Conservation (phyloP, 345 rosid genomes). For the Atalantia buxifolia region DNA sequence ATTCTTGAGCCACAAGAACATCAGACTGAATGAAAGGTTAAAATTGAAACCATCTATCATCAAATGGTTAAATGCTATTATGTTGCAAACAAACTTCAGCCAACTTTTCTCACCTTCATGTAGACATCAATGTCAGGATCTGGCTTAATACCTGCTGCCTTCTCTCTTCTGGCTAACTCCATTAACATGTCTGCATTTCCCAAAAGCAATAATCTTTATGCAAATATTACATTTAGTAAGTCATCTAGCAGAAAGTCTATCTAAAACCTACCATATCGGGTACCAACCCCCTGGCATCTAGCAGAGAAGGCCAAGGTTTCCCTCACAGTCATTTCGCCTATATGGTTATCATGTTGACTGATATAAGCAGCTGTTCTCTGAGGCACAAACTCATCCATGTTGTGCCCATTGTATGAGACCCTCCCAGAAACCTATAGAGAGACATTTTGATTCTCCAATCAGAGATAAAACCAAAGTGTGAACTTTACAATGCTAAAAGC, state of each 20-base stretch:
- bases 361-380: constrained; percentile 54
- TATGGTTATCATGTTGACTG: constrained; percentile 77
- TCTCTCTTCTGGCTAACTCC: constrained; percentile 80
- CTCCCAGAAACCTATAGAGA: constrained; percentile 33
- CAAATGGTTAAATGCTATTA: not conserved
- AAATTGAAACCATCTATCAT: not conserved
- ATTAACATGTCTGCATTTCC: constrained; percentile 51
- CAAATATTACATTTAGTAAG: too few relatives aligned
- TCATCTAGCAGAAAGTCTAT: too few relatives aligned
- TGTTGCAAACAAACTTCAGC: not conserved
- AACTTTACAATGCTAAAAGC: not conserved
- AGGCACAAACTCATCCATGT: constrained; percentile 42
- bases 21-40: not conserved
- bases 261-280: constrained; percentile 37
- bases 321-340: constrained; percentile 78
- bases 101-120: constrained; percentile 52
- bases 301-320: constrained; percentile 89
- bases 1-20: not conserved
- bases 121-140: constrained; percentile 76
- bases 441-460: not conserved
- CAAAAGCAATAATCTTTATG: not conserved
- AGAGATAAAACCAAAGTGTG: constrained; percentile 25
- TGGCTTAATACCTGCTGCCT: constrained; percentile 69
- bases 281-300: constrained; percentile 76
- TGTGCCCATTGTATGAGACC: constrained; percentile 50